Percentiles rank a stretch among this genome's conserved stretches.
phyloP scores from a whole-genome alignment of 345 rosid genomes.

The Bruguiera parviflora region DNA sequence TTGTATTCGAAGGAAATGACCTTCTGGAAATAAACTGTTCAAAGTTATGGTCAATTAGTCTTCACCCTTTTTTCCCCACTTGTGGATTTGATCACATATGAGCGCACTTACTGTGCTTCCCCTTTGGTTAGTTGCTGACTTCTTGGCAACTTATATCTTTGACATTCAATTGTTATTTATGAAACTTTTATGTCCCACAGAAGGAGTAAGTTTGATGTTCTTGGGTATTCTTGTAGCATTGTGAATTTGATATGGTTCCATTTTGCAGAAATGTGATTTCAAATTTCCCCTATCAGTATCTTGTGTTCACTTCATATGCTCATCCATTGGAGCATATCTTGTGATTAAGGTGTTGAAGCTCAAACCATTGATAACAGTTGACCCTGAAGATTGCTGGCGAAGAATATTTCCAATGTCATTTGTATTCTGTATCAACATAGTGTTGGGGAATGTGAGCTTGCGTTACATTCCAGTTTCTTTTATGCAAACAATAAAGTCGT shows the following conservation, averaged over 20 bases:
- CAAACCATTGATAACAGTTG: slow-evolving; percentile 82
- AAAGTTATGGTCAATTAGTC: too few relatives aligned
- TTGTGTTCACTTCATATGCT: slow-evolving; percentile 92
- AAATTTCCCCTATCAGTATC: slow-evolving; percentile 94
- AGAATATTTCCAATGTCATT: slow-evolving; percentile 98
- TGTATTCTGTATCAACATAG: slow-evolving; percentile 94
- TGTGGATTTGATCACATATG: too few relatives aligned
- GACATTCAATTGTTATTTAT: too few relatives aligned
- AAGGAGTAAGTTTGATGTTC: neutral
- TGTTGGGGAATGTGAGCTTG: slow-evolving; percentile 89
- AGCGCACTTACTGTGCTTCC: neutral
- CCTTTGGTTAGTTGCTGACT: neutral
- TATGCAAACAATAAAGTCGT: slow-evolving; percentile 99
- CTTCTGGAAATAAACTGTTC: too few relatives aligned
- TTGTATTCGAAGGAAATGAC: too few relatives aligned
- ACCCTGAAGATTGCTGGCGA: slow-evolving; percentile 93
- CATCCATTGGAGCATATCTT: slow-evolving; percentile 89
- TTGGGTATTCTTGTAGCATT: neutral
- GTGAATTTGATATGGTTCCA: slow-evolving; percentile 12
- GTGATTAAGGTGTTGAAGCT: slow-evolving; percentile 85
- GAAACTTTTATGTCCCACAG: neutral
- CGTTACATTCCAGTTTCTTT: slow-evolving; percentile 97
- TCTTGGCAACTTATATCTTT: neutral
- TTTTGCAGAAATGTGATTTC: slow-evolving; percentile 84
- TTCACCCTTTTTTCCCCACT: too few relatives aligned